Evolutionary conservation across 2,329 filamentous ascomycete species (phyloP).

Genomic region (Aaosphaeria arxii): DNA sequence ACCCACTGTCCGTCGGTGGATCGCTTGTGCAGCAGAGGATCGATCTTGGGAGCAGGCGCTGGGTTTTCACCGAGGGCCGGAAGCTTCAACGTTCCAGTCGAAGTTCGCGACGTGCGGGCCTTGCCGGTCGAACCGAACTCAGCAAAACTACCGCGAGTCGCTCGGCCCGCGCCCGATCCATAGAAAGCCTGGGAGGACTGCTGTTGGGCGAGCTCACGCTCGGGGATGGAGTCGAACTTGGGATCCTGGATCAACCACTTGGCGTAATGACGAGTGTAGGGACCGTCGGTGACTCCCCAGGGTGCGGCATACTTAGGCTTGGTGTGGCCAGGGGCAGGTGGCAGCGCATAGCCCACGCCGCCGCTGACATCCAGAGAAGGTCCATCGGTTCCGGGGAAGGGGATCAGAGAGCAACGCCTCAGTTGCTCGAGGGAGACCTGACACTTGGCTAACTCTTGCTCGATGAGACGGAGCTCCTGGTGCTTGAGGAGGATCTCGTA

Average conservation of each 20-base stretch:
- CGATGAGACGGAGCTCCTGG: constrained; percentile 87
- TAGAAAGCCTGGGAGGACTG: constrained; percentile 29
- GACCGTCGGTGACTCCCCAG: constrained; percentile 87
- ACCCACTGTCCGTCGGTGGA: constrained; percentile 79
- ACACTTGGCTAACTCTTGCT: constrained; percentile 94
- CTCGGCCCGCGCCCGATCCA: constrained; percentile 62
- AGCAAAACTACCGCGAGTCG: constrained; percentile 71
- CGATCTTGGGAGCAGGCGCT: constrained; percentile 60
- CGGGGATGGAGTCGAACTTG: constrained; percentile 65
- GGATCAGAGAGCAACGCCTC: constrained; percentile 86
- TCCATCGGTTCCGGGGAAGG: constrained; percentile 72
- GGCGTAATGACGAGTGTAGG: constrained; percentile 90
- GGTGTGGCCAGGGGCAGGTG: constrained; percentile 59
- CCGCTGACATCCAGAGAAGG: constrained; percentile 67
- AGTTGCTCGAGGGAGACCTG: constrained; percentile 91
- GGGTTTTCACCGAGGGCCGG: constrained; percentile 41
- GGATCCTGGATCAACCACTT: constrained; percentile 92
- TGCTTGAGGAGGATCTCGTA: constrained; percentile 93
- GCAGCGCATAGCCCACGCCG: constrained; percentile 71
- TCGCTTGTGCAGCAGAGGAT: constrained; percentile 80
- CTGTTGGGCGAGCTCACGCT: constrained; percentile 33
- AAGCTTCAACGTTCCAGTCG: constrained; percentile 49
- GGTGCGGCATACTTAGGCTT: constrained; percentile 77
- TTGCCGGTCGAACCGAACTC: constrained; percentile 52
- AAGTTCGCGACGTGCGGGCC: constrained; percentile 56